Conservation (phyloP, 2,329 filamentous ascomycete species). For the Colletotrichum sp. region DNA sequence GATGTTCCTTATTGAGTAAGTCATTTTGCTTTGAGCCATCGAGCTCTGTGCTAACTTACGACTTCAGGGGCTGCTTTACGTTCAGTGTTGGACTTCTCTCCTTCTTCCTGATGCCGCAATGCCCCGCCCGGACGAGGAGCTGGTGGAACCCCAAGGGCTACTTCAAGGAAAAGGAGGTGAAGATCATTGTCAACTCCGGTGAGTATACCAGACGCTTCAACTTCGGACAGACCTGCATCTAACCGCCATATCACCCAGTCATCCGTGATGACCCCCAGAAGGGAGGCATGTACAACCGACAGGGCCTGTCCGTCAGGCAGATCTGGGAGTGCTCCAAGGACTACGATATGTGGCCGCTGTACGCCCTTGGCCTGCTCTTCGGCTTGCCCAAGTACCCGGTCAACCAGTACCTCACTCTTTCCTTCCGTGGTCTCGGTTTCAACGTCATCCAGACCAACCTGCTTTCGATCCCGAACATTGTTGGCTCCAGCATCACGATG, state of each 20-base stretch:
- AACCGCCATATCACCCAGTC: slow-evolving; percentile 31
- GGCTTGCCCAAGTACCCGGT: slow-evolving; percentile 27
- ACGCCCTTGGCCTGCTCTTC: slow-evolving; percentile 52
- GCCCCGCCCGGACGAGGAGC: slow-evolving; percentile 42
- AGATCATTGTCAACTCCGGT: slow-evolving; percentile 63
- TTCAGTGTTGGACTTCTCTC: slow-evolving; percentile 50
- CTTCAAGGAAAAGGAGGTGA: slow-evolving; percentile 62
- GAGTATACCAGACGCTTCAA: fast-evolving
- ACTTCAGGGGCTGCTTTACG: slow-evolving; percentile 32
- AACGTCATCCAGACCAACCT: slow-evolving; percentile 55
- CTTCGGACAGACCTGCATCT: background rate
- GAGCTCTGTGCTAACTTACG: slow-evolving; percentile 9
- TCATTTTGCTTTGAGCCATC: background rate
- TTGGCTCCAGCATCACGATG: slow-evolving; percentile 56
- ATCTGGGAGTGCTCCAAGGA: slow-evolving; percentile 56
- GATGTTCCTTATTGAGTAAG: slow-evolving; percentile 51
- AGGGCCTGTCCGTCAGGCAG: slow-evolving; percentile 52
- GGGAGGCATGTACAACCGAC: slow-evolving; percentile 62
- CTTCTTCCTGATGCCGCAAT: slow-evolving; percentile 34
- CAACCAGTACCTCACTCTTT: slow-evolving; percentile 30
- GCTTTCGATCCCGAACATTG: slow-evolving; percentile 42
- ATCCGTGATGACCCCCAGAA: slow-evolving; percentile 61
- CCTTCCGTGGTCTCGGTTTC: slow-evolving; percentile 27
- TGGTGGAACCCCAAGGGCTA: slow-evolving; percentile 58
- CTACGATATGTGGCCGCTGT: slow-evolving; percentile 63